Evolutionary conservation across 2,329 filamentous ascomycete species (phyloP), one percentile per base, ranked within the genome.

Genomic region (Ascosphaera apis): DNA sequence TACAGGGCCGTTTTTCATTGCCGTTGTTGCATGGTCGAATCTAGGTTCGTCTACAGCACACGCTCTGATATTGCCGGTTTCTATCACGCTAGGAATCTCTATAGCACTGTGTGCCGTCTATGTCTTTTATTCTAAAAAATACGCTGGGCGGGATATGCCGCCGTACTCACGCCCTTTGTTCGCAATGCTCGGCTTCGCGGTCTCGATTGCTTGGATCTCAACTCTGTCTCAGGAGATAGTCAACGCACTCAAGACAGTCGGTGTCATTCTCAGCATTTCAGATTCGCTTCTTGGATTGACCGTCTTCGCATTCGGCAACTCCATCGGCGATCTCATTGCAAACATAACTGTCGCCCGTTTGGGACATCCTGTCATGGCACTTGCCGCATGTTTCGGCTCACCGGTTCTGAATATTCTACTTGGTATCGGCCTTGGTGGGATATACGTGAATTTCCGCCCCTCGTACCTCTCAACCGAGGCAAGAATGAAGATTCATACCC

Each of bases 351-450:
- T 98, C 27, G 88, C 88, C 3, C 72, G 81, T 23, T 69, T 98
- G 2, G 88, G 88, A 2, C 93, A 84, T 54, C 88, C 88, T 0
- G 83, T 98, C 42, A 98, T 98, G 88, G 88, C 88, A 1, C 58
- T 77, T 30, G 84, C 80, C 23, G 88, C 88, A 3, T 98, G 88
- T 52, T 93, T 98, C 52, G 88, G 88, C n/a, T 91, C 88, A 0
- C 88, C 88, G 0, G 86, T 98, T 82, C 68, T 98, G 30, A 98
- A 98, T 47, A 98, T 98, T 42, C 61, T 98, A 0, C 68, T 98
- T 3, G 88, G 88, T 0, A 84, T 98, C 36, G 88, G 88, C n/a
- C 63, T 95, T 3, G 79, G 78, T 17, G 88, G 88, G 12, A 67
- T 81, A 28, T 91, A 84, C 51, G 88, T 93, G 67, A 84, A 80